Percentiles rank a stretch among this genome's conserved stretches.
Conservation (phyloP, 768 basidiomycete genomes). For the Podaxis carcinomalis region DNA sequence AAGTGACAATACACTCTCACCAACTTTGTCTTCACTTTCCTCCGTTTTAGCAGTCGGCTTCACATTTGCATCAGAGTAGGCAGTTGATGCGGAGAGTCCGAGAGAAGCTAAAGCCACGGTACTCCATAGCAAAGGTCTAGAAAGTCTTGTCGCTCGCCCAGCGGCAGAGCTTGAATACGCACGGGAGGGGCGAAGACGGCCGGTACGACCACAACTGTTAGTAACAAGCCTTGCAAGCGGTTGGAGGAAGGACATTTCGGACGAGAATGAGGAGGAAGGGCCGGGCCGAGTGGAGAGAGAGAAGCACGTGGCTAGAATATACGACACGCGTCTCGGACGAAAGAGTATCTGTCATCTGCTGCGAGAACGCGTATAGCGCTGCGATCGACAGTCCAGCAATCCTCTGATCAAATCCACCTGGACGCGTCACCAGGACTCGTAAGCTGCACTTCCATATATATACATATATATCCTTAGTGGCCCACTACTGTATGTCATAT, state of each 20-base stretch:
- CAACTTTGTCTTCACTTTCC: conserved; percentile 13
- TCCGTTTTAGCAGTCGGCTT: conserved; percentile 5
- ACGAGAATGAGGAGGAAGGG: not conserved
- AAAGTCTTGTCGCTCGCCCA: not conserved
- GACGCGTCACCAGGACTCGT: conserved; percentile 10
- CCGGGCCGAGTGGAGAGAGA: not conserved
- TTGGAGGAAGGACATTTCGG: conserved; percentile 16
- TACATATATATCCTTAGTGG: not conserved
- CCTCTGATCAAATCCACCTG: not conserved
- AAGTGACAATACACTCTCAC: conserved; percentile 13
- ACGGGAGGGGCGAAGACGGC: not conserved
- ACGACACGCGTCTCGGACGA: not conserved
- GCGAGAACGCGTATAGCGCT: not conserved
- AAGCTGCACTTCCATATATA: conserved; percentile 1
- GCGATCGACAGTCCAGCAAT: not conserved
- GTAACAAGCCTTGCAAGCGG: conserved; percentile 15
- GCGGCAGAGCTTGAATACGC: not conserved
- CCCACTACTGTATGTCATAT: conserved; percentile 1
- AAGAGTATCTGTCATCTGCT: not conserved
- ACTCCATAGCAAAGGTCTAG: conserved; percentile 25
- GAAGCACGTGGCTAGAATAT: conserved; percentile 1
- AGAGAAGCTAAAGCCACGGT: conserved; percentile 21
- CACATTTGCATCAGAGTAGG: conserved; percentile 40
- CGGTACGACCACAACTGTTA: not conserved
- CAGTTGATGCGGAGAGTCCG: conserved; percentile 19